These are phyloP conservation scores for Cryomyces antarcticus DNA, from an alignment of 495 filamentous ascomycete species.

Conservation along the genomic window DNA sequence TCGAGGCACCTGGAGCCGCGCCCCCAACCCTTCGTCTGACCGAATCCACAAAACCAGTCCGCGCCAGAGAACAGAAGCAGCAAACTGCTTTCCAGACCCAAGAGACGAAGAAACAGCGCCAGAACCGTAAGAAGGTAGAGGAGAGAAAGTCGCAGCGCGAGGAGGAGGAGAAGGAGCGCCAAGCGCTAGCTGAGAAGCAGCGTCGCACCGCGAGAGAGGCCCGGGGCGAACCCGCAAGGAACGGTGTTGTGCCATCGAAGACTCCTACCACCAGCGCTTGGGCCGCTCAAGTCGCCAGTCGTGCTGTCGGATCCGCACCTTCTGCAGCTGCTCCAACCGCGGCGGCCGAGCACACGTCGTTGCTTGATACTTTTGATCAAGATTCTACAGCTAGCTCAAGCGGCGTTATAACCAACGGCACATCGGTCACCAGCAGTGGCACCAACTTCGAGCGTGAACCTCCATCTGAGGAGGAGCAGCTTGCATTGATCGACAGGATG, in stretches of 20 bases:
- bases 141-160: conserved; percentile 47
- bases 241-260: conserved; percentile 40
- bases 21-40: conserved; percentile 64
- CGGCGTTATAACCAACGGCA: conserved; percentile 8
- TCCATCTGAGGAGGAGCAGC: conserved; percentile 72
- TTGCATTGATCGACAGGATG: conserved; percentile 42
- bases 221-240: conserved; percentile 54
- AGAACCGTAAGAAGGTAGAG: conserved; percentile 67
- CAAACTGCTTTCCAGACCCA: conserved; percentile 26
- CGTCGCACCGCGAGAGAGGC: conserved; percentile 56
- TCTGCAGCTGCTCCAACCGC: conserved; percentile 8
- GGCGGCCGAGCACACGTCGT: conserved; percentile 23
- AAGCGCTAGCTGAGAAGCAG: conserved; percentile 55
- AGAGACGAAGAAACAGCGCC: conserved; percentile 81
- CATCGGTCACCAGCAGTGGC: conserved; percentile 11
- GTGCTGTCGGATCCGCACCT: conserved; percentile 18
- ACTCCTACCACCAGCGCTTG: conserved; percentile 41
- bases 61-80: conserved; percentile 42
- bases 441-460: conserved; percentile 33
- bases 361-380: conserved; percentile 60
- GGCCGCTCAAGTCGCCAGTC: conserved; percentile 16
- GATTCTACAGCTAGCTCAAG: conserved; percentile 18
- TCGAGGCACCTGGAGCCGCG: conserved; percentile 45
- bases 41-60: conserved; percentile 34
- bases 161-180: conserved; percentile 52